Base-by-base conservation (phyloP, 1,284 basidiomycete species). In the Trichosporon sp. region DNA sequence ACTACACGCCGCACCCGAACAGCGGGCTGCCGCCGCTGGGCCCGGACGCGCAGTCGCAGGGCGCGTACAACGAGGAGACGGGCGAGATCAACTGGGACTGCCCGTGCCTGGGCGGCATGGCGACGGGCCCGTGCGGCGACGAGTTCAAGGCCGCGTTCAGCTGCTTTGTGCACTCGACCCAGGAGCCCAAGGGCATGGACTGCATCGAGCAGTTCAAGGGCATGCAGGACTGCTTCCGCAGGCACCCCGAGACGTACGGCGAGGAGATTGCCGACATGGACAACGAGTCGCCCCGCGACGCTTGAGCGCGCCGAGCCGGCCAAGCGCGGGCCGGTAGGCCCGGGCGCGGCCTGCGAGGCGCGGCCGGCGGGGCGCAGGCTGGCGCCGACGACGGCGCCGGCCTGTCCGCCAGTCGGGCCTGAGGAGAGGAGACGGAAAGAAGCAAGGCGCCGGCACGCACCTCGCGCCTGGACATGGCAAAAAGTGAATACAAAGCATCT, bases 61-160 rank as follows among this genome's bases (percentile, higher is more conserved):
- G 85, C 13, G 87, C 87, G 0, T 88, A 85, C 87, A 92, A 99
- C 84, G 95, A 95, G 23, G 93, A 89, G 74, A 99, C 96, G 0
- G 96, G 96, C 64, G 93, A 97, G 86, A 96, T 98, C 79, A 98
- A 98, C 85, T 98, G 95, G 94, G 94, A 96, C 81, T 98, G 94
- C 81, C 93, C 94, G 73, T 99, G 96, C 82, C 89, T 99, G 12
- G 96, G 96, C 29, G 97, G 96, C 67, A 98, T 99, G 97, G 95
- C 97, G 2, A 87, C 98, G 78, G 97, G 97, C 6, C 94, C 95
- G 1, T 99, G 96, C 79, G 96, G 96, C 12, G 87, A 89, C 73
- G 88, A 98, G 77, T 99, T 99, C 86, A 91, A 92, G 76, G 91
- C 91, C 72, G 96, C 97, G 0, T 99, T 99, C 85, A 93, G 93